Evolutionary conservation across 305 asterid genomes (phyloP).

Genomic region (Euphrasia arctica): DNA sequence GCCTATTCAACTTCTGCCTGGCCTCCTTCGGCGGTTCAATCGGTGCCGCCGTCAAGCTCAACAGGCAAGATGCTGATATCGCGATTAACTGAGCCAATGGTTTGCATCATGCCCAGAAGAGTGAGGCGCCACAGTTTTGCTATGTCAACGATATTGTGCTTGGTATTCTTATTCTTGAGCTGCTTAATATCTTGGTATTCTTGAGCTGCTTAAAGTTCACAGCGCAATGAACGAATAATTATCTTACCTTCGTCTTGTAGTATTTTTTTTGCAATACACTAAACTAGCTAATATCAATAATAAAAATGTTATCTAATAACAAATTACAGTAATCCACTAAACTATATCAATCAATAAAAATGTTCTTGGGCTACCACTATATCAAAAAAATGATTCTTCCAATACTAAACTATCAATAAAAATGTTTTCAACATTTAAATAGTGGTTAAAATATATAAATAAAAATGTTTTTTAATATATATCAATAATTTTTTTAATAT

Average conservation of each 20-base stretch:
- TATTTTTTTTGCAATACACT: background rate
- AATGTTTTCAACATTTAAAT: no score
- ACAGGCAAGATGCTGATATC: constrained; percentile 41
- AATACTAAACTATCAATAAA: no score
- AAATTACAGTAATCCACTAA: no score
- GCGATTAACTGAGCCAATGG: constrained; percentile 55
- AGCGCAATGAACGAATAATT: constrained; percentile 25
- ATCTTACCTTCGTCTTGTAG: background rate
- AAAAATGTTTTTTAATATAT: no score
- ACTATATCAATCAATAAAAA: no score
- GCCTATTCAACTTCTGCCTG: constrained; percentile 37
- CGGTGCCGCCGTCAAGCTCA: constrained; percentile 47
- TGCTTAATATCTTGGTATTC: constrained; percentile 22
- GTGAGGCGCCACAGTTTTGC: constrained; percentile 30
- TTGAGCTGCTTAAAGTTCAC: constrained; percentile 18
- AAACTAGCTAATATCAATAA: no score
- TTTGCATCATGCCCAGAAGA: constrained; percentile 45
- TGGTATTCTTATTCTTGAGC: constrained; percentile 43
- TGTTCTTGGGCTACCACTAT: no score
- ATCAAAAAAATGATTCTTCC: no score
- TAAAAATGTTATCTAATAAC: no score
- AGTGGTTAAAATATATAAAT: no score
- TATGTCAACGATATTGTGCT: constrained; percentile 40
- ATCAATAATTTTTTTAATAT: no score
- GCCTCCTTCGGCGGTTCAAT: constrained; percentile 44